Evolutionary conservation across 2,329 filamentous ascomycete genomes (phyloP).

Genomic region (Tolypocladium tundrense): DNA sequence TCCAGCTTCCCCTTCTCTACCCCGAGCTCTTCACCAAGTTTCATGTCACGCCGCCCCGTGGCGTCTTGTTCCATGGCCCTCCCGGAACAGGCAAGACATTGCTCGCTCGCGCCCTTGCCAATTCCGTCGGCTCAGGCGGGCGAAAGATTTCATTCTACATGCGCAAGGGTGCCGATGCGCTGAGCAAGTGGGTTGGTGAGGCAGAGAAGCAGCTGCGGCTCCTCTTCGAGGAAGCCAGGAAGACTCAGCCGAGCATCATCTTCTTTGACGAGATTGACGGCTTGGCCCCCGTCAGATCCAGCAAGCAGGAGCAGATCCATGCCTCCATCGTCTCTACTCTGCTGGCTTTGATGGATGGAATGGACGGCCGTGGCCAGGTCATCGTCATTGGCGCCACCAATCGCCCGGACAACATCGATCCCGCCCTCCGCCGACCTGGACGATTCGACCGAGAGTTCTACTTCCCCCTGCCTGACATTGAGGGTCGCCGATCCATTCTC

Average conservation of each 20-base stretch:
- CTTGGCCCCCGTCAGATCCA: slow-evolving; percentile 87
- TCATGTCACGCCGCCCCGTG: slow-evolving; percentile 85
- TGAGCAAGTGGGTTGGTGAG: slow-evolving; percentile 98
- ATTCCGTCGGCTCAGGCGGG: slow-evolving; percentile 78
- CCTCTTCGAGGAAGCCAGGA: slow-evolving; percentile 89
- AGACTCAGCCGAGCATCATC: slow-evolving; percentile 96
- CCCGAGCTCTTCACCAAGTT: slow-evolving; percentile 89
- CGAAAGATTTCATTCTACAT: slow-evolving; percentile 98
- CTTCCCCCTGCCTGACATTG: slow-evolving; percentile 79
- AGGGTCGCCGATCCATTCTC: slow-evolving; percentile 74
- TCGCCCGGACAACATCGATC: slow-evolving; percentile 90
- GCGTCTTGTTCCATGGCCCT: slow-evolving; percentile 92
- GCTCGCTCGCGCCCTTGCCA: slow-evolving; percentile 85
- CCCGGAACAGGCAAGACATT: slow-evolving; percentile 97
- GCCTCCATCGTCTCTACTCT: slow-evolving; percentile 93
- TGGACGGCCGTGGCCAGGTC: slow-evolving; percentile 96
- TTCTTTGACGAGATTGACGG: slow-evolving; percentile 99
- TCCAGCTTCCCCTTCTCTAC: slow-evolving; percentile 85
- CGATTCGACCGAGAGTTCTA: slow-evolving; percentile 98
- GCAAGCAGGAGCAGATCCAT: slow-evolving; percentile 98
- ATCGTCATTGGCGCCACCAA: slow-evolving; percentile 99
- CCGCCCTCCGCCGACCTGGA: slow-evolving; percentile 84
- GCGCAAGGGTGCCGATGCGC: slow-evolving; percentile 93
- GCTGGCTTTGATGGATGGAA: slow-evolving; percentile 92
- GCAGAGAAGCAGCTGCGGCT: slow-evolving; percentile 89